Evolutionary conservation across 371 early-diverging fungal genomes (phyloP).

Genomic region (Funneliformis caledonium): DNA sequence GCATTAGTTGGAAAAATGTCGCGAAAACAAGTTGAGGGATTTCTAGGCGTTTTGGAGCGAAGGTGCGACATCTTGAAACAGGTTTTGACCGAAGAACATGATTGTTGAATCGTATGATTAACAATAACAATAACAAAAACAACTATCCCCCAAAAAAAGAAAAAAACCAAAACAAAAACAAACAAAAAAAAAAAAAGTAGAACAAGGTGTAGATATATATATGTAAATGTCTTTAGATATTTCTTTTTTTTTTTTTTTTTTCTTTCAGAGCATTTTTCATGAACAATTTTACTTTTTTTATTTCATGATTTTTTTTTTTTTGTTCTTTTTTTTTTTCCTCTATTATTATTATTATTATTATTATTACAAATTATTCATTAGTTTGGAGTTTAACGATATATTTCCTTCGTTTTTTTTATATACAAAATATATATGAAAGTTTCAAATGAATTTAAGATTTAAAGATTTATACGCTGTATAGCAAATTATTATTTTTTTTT

Average conservation of each 20-base stretch:
- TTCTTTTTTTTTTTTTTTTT: too few relatives aligned
- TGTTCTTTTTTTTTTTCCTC: neutral
- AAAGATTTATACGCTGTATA: neutral
- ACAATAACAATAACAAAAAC: neutral
- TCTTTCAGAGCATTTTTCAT: neutral
- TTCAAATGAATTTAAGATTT: neutral
- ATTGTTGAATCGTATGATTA: neutral
- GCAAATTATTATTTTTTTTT: neutral
- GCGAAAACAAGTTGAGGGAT: slow-evolving; percentile 34
- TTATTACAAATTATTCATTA: neutral
- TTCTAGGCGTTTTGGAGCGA: slow-evolving; percentile 22
- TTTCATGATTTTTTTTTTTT: too few relatives aligned
- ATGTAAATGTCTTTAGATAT: too few relatives aligned
- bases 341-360: too few relatives aligned
- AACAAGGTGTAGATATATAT: too few relatives aligned
- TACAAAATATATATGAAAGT: too few relatives aligned
- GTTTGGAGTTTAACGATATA: neutral
- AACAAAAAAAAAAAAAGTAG: too few relatives aligned
- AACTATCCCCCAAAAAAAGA: too few relatives aligned
- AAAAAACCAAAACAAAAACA: too few relatives aligned
- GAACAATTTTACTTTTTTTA: neutral
- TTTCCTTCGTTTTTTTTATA: too few relatives aligned
- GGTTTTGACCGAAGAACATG: slow-evolving; percentile 11
- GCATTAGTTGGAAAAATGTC: slow-evolving; percentile 29
- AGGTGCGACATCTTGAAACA: slow-evolving; percentile 37